Evolutionary conservation across 1,139 yeast genomes (phyloP).

Genomic region (Scheffersomyces titani): DNA sequence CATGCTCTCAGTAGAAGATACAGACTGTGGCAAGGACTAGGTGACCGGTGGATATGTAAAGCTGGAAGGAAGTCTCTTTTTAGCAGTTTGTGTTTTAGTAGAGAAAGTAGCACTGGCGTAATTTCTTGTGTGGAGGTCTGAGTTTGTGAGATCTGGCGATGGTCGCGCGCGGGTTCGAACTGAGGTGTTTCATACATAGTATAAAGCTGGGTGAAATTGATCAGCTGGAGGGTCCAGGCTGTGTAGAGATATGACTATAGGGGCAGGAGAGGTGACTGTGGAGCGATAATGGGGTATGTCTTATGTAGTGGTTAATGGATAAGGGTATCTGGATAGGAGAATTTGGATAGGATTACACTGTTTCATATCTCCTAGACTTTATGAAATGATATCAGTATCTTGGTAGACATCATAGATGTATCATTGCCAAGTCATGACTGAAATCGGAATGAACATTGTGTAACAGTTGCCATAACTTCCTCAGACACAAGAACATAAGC

Average conservation of each 20-base stretch:
- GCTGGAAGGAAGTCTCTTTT: neutral
- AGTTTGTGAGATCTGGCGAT: neutral
- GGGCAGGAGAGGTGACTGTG: neutral
- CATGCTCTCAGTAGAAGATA: neutral
- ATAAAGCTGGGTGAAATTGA: neutral
- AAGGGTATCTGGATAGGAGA: neutral
- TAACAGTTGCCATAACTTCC: too few species aligned
- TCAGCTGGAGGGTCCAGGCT: neutral
- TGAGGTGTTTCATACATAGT: neutral
- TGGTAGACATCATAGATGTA: too few species aligned
- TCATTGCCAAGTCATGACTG: too few species aligned
- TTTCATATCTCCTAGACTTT: neutral
- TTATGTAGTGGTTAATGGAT: too few species aligned
- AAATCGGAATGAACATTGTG: too few species aligned
- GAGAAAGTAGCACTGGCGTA: neutral
- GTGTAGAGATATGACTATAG: neutral
- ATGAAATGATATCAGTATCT: too few species aligned
- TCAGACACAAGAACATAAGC: neutral
- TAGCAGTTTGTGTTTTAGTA: neutral
- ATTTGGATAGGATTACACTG: neutral
- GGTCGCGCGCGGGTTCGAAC: neutral
- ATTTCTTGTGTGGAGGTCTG: neutral
- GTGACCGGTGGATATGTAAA: neutral
- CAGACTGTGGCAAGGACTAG: neutral
- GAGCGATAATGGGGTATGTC: neutral